These are phyloP conservation scores for Lindgomyces ingoldianus DNA, from an alignment of 495 filamentous ascomycete genomes.

Conservation along the genomic window DNA sequence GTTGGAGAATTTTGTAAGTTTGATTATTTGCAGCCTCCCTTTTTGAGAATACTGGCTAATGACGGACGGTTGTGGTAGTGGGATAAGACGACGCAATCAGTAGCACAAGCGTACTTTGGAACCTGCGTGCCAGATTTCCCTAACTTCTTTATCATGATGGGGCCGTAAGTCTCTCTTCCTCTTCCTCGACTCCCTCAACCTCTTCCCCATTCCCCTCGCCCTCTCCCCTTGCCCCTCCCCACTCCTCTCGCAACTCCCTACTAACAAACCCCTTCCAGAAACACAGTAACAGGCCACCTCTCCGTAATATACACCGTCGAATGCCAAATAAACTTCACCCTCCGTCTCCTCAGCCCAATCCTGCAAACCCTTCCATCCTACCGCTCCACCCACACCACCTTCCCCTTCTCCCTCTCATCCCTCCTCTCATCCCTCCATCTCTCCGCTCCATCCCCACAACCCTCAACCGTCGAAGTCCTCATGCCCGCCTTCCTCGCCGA, in stretches of 20 bases:
- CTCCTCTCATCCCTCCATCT: conserved; percentile 10
- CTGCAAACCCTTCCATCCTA: conserved; percentile 28
- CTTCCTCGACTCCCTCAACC: no score
- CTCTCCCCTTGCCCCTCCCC: no score
- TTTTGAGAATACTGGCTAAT: not conserved
- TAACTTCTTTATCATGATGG: conserved; percentile 45
- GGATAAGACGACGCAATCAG: conserved; percentile 35
- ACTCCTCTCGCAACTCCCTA: no score
- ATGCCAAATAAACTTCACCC: conserved; percentile 43
- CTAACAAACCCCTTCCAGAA: no score
- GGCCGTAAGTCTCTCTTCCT: no score
- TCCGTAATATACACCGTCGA: conserved; percentile 45
- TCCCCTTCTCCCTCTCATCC: no score
- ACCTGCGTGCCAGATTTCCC: conserved; percentile 41
- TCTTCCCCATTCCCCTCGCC: no score
- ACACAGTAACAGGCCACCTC: conserved; percentile 42
- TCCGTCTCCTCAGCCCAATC: conserved; percentile 40
- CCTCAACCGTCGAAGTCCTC: conserved; percentile 37
- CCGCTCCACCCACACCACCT: not conserved
- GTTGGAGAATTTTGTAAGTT: conserved; percentile 37
- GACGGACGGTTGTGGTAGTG: conserved; percentile 20
- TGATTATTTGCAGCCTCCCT: not conserved
- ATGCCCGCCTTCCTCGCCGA: conserved; percentile 25
- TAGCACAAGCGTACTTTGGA: conserved; percentile 41
- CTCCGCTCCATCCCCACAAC: conserved; percentile 4